Evolutionary conservation across 1,139 yeast genomes (phyloP).

Genomic region (Oligophagozyma castellii): DNA sequence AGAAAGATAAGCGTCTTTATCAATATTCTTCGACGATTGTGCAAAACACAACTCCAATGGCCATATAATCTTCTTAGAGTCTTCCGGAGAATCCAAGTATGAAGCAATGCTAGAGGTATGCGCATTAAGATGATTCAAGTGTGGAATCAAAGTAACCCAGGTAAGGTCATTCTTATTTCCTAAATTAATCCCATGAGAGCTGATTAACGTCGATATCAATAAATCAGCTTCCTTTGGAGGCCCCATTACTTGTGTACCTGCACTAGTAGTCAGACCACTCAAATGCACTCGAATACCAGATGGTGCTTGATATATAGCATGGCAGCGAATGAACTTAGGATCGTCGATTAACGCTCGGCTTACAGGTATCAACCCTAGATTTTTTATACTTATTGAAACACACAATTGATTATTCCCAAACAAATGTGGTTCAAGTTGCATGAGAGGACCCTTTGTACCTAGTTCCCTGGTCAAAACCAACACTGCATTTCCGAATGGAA

Average conservation of each 20-base stretch:
- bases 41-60: slow-evolving; percentile 52
- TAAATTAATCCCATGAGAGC: slow-evolving; percentile 41
- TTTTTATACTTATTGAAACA: slow-evolving; percentile 23
- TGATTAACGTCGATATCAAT: slow-evolving; percentile 34
- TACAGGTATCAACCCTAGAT: slow-evolving; percentile 18
- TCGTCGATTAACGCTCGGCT: slow-evolving; percentile 12
- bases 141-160: slow-evolving; percentile 61
- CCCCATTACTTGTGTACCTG: slow-evolving; percentile 24
- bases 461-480: slow-evolving; percentile 11
- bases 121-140: slow-evolving; percentile 52
- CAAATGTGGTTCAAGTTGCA: slow-evolving; percentile 44
- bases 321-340: slow-evolving; percentile 19
- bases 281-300: slow-evolving; percentile 62
- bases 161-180: slow-evolving; percentile 15
- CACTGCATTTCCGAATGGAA: slow-evolving; percentile 45
- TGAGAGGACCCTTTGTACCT: slow-evolving; percentile 15
- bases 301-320: slow-evolving; percentile 55
- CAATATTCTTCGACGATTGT: slow-evolving; percentile 27
- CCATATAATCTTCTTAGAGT: slow-evolving; percentile 53
- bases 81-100: slow-evolving; percentile 37
- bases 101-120: slow-evolving; percentile 51
- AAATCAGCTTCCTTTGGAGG: slow-evolving; percentile 41
- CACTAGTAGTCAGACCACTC: slow-evolving; percentile 24
- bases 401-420: slow-evolving; percentile 40
- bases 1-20: slow-evolving; percentile 2